phyloP scores from a whole-genome alignment of 352 stramenopile genomes.

The Thraustotheca clavata region DNA sequence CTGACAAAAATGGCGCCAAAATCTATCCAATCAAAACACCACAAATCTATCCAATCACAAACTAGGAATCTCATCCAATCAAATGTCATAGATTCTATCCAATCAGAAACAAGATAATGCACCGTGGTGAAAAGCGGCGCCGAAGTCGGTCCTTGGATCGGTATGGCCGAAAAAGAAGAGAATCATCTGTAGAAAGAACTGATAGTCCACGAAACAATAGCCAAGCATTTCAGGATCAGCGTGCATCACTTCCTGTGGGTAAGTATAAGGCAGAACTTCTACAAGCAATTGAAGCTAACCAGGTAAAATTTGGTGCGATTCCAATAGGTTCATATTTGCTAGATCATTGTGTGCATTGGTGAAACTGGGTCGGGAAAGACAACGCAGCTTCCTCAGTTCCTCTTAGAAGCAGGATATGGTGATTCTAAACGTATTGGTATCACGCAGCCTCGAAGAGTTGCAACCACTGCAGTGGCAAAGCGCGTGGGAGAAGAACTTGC shows the following conservation, averaged over 20 bases:
- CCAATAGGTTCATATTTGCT: not conserved
- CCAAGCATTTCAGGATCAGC: constrained; percentile 12
- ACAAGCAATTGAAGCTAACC: constrained; percentile 31
- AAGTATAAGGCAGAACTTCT: constrained; percentile 59
- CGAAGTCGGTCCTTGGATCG: not conserved
- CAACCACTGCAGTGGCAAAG: constrained; percentile 95
- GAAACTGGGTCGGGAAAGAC: constrained; percentile 96
- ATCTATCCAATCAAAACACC: no score
- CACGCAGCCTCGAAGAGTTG: constrained; percentile 93
- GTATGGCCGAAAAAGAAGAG: not conserved
- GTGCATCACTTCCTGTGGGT: constrained; percentile 26
- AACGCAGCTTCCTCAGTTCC: constrained; percentile 82
- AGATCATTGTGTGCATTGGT: constrained; percentile 66
- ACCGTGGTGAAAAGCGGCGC: constrained; percentile 1
- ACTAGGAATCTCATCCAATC: no score
- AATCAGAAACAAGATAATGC: no score
- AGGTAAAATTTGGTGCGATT: constrained; percentile 26
- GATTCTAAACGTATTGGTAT: constrained; percentile 50
- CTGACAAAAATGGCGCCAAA: no score
- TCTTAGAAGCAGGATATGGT: constrained; percentile 43
- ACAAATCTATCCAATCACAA: no score
- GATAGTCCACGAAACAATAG: not conserved
- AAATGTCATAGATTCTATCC: no score
- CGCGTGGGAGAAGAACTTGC: constrained; percentile 97
- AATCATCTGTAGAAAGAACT: not conserved